Base-by-base conservation (phyloP, 805 yeast species). In the Ogataea populi-albae region DNA sequence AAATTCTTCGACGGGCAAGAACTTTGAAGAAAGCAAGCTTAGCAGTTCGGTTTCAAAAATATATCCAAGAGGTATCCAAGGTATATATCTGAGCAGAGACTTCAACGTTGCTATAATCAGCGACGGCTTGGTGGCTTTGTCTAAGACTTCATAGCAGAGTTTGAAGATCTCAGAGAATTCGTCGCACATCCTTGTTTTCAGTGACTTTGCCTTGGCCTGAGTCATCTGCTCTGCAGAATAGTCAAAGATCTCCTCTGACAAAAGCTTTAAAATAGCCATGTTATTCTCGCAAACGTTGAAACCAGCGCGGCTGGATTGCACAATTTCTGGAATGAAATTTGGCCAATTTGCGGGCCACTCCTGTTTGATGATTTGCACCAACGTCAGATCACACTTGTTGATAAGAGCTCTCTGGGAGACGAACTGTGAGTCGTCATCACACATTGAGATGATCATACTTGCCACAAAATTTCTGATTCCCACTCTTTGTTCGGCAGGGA, bases 261-360 rank as follows among this genome's bases (percentile, higher is more conserved):
- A 73, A 46, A 93, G 69, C 52, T 83, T 84, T 58, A 93, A 72
- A 41, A 93, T 89, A 43, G 81, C 79, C 98, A 93, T 91, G 65
- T 93, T 93, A 66, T 93, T 93, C 63, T 93, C 98, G 67, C 98
- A 93, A 34, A 93, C 96, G 54, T 88, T 91, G 61, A 85, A 78
- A 16, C 93, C 81, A 10, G 91, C 78, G 45, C 86, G 77, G 30
- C 94, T 81, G 46, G 95, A 81, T 41, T 73, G 76, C 30, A 91
- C 93, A 38, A 93, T 76, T 60, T 93, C 98, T 12, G 96, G 96
- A 33, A 93, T 84, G 54, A 93, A 93, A 52, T 82, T 85, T 14
- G 98, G 98, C 99, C 99, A 93, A 60, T 89, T 85, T 50, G 81
- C 86, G 22, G 99, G 99, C 99, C 99, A 93, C 60, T 93, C 99